Percentiles rank a stretch among this genome's conserved stretches.
phyloP scores from a whole-genome alignment of 2,329 filamentous ascomycete genomes.

The Trichoderma lentiforme region DNA sequence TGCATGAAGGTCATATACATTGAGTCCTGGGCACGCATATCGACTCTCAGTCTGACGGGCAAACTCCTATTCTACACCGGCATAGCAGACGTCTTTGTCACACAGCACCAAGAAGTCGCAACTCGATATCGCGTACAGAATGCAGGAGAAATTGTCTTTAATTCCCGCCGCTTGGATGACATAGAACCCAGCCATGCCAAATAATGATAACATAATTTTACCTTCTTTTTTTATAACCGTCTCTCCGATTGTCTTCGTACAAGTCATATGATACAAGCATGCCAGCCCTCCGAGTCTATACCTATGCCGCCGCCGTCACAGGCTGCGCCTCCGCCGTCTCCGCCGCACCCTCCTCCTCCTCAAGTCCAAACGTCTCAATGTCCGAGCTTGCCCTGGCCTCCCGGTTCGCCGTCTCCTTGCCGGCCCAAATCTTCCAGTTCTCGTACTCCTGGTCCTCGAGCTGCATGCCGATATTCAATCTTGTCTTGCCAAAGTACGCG shows the following conservation, averaged over 20 bases:
- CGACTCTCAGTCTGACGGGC: slow-evolving; percentile 78
- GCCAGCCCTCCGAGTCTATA: background rate
- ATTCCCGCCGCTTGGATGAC: slow-evolving; percentile 29
- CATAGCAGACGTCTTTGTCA: slow-evolving; percentile 73
- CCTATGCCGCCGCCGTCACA: background rate
- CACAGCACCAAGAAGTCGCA: slow-evolving; percentile 72
- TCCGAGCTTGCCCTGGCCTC: slow-evolving; percentile 41
- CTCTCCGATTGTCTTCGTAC: slow-evolving; percentile 17
- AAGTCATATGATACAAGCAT: slow-evolving; percentile 15
- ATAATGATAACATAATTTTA: background rate
- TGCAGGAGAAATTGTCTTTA: slow-evolving; percentile 41
- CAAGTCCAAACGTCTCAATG: slow-evolving; percentile 42
- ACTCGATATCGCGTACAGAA: slow-evolving; percentile 40
- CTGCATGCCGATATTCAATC: slow-evolving; percentile 72
- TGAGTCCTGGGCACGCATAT: slow-evolving; percentile 88
- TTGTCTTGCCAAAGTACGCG: slow-evolving; percentile 80
- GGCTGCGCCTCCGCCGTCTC: slow-evolving; percentile 25
- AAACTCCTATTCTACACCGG: slow-evolving; percentile 62
- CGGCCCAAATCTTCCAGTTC: slow-evolving; percentile 80
- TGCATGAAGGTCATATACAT: slow-evolving; percentile 77
- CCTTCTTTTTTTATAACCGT: background rate
- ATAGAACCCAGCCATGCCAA: slow-evolving; percentile 1
- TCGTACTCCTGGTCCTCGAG: slow-evolving; percentile 80
- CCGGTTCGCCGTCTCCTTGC: slow-evolving; percentile 41
- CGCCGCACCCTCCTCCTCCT: slow-evolving; percentile 29